phyloP scores from a whole-genome alignment of 2,329 filamentous ascomycete genomes.

The Eurotiales sp. region DNA sequence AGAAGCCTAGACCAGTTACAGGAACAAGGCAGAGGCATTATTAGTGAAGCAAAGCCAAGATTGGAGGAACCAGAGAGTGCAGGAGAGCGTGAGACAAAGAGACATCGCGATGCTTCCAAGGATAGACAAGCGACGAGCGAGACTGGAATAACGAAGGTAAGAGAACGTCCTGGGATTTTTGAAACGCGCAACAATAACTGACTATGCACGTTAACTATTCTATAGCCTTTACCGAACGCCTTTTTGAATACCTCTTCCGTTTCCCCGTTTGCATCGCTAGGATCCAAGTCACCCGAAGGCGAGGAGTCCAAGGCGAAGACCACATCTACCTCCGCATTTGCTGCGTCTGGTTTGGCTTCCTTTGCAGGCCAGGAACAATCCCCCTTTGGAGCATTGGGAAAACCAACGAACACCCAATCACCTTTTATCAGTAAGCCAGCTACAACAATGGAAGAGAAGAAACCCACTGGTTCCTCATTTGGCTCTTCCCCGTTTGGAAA shows the following conservation, averaged over 20 bases:
- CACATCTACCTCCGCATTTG: constrained; percentile 59
- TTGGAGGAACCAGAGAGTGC: constrained; percentile 18
- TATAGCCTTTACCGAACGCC: constrained; percentile 29
- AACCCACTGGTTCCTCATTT: constrained; percentile 27
- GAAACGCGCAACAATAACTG: constrained; percentile 17
- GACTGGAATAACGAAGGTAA: constrained; percentile 24
- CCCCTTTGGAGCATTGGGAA: constrained; percentile 58
- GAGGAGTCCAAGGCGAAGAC: constrained; percentile 19
- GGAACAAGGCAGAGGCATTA: constrained; percentile 26
- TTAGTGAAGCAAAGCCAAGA: constrained; percentile 18
- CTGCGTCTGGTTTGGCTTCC: constrained; percentile 64
- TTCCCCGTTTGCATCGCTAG: constrained; percentile 41
- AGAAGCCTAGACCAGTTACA: constrained; percentile 42
- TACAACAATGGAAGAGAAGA: constrained; percentile 12
- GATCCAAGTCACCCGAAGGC: constrained; percentile 21
- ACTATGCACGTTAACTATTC: constrained; percentile 10
- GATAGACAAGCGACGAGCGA: constrained; percentile 28
- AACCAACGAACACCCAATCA: constrained; percentile 36
- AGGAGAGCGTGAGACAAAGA: constrained; percentile 41
- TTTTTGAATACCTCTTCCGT: constrained; percentile 43
- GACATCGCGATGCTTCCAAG: constrained; percentile 40
- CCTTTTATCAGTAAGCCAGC: constrained; percentile 35
- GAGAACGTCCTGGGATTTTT: constrained; percentile 2
- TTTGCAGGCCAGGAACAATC: constrained; percentile 60
- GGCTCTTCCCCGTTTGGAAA: constrained; percentile 30